A percentile compares a stretch with the other conserved stretches of the same genome.
phyloP scores from a whole-genome alignment of 2,329 filamentous ascomycete genomes.

The Fusarium brachygibbosum region DNA sequence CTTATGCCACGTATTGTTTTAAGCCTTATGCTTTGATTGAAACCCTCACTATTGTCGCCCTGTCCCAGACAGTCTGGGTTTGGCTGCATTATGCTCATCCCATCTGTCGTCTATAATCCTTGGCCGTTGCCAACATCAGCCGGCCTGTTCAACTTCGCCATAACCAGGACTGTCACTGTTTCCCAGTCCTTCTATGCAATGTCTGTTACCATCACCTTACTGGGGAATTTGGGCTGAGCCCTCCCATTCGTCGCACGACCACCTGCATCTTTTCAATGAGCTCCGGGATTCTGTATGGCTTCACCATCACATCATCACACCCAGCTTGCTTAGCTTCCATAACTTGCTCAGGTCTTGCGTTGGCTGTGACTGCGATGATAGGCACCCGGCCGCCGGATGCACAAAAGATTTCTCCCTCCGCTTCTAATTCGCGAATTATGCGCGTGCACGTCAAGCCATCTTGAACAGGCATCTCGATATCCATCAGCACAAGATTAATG shows the following conservation, averaged over 20 bases:
- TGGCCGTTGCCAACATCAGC: not conserved
- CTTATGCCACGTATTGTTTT: slow-evolving; percentile 19
- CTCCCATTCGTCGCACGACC: slow-evolving; percentile 57
- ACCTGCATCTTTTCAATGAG: slow-evolving; percentile 70
- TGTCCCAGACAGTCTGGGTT: slow-evolving; percentile 3
- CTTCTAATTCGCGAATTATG: slow-evolving; percentile 73
- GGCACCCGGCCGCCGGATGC: slow-evolving; percentile 65
- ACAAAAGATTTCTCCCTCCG: slow-evolving; percentile 62
- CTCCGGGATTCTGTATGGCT: slow-evolving; percentile 76
- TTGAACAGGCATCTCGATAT: slow-evolving; percentile 82
- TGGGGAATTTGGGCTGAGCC: slow-evolving; percentile 49
- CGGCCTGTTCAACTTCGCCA: not conserved
- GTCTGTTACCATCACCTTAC: slow-evolving; percentile 44
- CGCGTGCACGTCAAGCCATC: slow-evolving; percentile 77
- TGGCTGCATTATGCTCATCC: not conserved
- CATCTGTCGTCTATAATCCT: not conserved
- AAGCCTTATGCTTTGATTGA: not conserved
- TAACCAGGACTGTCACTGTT: slow-evolving; percentile 33
- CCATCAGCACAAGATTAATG: slow-evolving; percentile 77
- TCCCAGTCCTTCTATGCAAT: slow-evolving; percentile 24
- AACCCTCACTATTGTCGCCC: not conserved
- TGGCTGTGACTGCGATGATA: slow-evolving; percentile 76
- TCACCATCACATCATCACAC: slow-evolving; percentile 77
- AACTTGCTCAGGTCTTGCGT: slow-evolving; percentile 74
- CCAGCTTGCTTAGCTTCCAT: slow-evolving; percentile 64